These are phyloP conservation scores for Gossypium ekmanianum DNA, from an alignment of 345 rosid species.

Conservation along the genomic window DNA sequence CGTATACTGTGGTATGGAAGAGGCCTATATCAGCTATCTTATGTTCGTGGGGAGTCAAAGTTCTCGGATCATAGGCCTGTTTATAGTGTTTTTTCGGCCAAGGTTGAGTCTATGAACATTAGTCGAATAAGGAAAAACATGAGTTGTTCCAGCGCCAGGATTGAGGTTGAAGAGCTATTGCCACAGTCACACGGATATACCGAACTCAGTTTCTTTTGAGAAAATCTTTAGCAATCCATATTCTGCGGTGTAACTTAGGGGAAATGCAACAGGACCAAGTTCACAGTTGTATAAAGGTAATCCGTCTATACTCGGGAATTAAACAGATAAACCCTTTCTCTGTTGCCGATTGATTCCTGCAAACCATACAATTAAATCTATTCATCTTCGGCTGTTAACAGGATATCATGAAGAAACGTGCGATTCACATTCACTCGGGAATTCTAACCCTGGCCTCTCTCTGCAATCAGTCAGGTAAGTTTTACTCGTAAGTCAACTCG, in stretches of 20 bases:
- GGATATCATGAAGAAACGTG: constrained; percentile 7
- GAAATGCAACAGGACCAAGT: constrained; percentile 5
- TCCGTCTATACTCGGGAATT: not conserved
- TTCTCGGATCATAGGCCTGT: constrained; percentile 99
- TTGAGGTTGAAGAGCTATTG: constrained; percentile 88
- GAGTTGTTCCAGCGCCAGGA: constrained; percentile 69
- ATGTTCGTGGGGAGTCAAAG: constrained; percentile 94
- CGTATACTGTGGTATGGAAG: constrained; percentile 92
- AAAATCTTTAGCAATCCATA: constrained; percentile 4
- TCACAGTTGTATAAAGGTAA: constrained; percentile 17
- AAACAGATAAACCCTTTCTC: constrained; percentile 3
- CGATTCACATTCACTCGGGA: not conserved
- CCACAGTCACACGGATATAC: constrained; percentile 56
- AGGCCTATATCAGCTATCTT: constrained; percentile 80
- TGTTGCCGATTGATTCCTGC: not conserved
- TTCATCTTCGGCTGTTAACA: constrained; percentile 6
- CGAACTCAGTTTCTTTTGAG: constrained; percentile 47
- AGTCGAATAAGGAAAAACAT: constrained; percentile 61
- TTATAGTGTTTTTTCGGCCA: constrained; percentile 71
- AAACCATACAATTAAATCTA: not conserved
- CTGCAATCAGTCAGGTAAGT: constrained; percentile 10
- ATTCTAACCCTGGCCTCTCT: constrained; percentile 5
- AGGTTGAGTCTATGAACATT: constrained; percentile 72
- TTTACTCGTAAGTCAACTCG: not conserved
- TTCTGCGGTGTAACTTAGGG: not conserved